Evolutionary conservation across 2,329 filamentous ascomycete genomes (phyloP).

Genomic region (Penicillium decumbens): DNA sequence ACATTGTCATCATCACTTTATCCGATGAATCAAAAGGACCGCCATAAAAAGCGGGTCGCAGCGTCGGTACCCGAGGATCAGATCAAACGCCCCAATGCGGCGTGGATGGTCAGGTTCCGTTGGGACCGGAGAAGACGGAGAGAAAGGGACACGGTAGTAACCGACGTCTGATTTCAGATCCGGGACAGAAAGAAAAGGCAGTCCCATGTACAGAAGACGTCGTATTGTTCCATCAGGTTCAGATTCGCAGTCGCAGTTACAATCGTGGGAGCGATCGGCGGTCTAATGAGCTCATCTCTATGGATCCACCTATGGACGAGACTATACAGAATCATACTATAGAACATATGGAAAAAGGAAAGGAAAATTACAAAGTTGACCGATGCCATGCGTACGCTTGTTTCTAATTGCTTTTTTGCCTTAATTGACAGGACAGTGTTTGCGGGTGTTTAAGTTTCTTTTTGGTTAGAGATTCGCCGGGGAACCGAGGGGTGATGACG

Average conservation of each 20-base stretch:
- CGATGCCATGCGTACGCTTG: no score
- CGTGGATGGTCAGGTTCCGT: constrained; percentile 11
- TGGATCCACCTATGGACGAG: not conserved
- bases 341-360: no score
- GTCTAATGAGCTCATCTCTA: constrained; percentile 14
- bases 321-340: not conserved
- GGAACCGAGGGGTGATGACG: constrained; percentile 11
- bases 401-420: not conserved
- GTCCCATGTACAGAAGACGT: not conserved
- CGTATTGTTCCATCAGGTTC: constrained; percentile 13
- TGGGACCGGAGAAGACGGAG: not conserved
- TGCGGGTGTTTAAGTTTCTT: not conserved
- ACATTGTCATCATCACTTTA: constrained; percentile 16
- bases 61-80: constrained; percentile 13
- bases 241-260: not conserved
- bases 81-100: constrained; percentile 19
- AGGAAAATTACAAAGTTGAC: no score
- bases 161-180: not conserved
- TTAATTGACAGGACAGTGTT: no score
- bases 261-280: constrained; percentile 5
- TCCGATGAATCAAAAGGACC: not conserved
- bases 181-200: not conserved
- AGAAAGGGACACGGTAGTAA: constrained; percentile 16
- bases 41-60: not conserved
- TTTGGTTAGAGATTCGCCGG: constrained; percentile 15